A percentile compares a stretch with the other conserved stretches of the same genome.
phyloP scores from a whole-genome alignment of 2,329 filamentous ascomycete species.

The Bipolaris gigantea region DNA sequence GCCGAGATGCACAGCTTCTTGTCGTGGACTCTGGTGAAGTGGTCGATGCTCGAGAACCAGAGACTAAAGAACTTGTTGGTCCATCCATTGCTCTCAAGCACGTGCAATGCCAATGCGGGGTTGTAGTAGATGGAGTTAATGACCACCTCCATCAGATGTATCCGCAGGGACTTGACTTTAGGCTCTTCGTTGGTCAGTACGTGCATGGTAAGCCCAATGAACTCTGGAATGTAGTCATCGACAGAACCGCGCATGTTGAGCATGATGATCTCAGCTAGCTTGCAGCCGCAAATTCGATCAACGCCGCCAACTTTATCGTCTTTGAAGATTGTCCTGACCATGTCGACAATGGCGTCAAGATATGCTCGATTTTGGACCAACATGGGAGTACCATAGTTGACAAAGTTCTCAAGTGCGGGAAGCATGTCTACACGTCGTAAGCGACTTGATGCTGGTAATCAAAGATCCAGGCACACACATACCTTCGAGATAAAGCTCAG shows the following conservation, averaged over 20 bases:
- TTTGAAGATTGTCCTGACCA: slow-evolving; percentile 93
- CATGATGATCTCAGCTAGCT: slow-evolving; percentile 96
- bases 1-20: slow-evolving; percentile 98
- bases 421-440: slow-evolving; percentile 72
- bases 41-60: slow-evolving; percentile 96
- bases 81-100: slow-evolving; percentile 90
- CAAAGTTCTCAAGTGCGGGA: slow-evolving; percentile 95
- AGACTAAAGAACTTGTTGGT: slow-evolving; percentile 99
- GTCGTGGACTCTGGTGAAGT: slow-evolving; percentile 91
- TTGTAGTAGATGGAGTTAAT: slow-evolving; percentile 99
- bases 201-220: slow-evolving; percentile 85
- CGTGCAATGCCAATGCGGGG: slow-evolving; percentile 77
- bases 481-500: slow-evolving; percentile 89
- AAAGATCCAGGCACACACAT: slow-evolving; percentile 7
- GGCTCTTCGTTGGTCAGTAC: slow-evolving; percentile 74
- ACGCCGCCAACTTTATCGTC: slow-evolving; percentile 91
- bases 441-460: not conserved
- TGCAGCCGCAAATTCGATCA: slow-evolving; percentile 95
- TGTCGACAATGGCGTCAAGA: slow-evolving; percentile 83
- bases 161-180: slow-evolving; percentile 89
- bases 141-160: slow-evolving; percentile 98
- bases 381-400: slow-evolving; percentile 83
- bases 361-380: slow-evolving; percentile 84
- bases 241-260: slow-evolving; percentile 86
- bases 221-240: slow-evolving; percentile 84